Base-by-base conservation (phyloP, 2,329 filamentous ascomycete species). In the Aureobasidium sp. region DNA sequence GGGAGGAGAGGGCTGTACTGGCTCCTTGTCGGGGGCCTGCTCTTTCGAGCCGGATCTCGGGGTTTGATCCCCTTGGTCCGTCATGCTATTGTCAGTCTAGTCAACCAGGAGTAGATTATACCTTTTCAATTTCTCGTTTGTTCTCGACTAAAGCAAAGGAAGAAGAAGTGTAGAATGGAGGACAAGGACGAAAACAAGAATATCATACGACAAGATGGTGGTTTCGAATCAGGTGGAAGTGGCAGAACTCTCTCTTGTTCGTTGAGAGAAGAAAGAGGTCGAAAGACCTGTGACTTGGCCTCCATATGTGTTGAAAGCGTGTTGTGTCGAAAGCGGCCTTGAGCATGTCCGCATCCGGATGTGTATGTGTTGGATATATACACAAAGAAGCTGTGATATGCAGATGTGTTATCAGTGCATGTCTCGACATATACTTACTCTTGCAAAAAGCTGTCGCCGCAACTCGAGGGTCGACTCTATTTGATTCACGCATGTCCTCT, bases 251-350 rank as follows among this genome's bases (percentile, higher is more conserved):
- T 21, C 50, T 57, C 38, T 57, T 45, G 40, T 35, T 57, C 29
- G 38, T 31, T 57, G 38, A 45, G 27, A 31, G 37, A 42, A 54
- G 37, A 42, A 54, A 53, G 42, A 42, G 40, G 53, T 33, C 27
- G 27, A 21, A 35, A 57, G 38, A 45, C 53, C 40, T 31, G 38
- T 57, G 37, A 31, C 15, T 27, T 45, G 13, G 15, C 19, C 23
- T 29, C 38, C 25, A 43, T 57, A 45, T 57, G 38, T 33, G 53
- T 35, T 35, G 38, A 45, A 57, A 57, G 50, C 53, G 35, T 57
- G 38, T 43, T 57, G 40, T 21, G 38, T 57, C 40, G 53, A 57
- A 43, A 45, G 13, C 38, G 33, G 53, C 40, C 19, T 45, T 23
- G 8, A 19, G n/a, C 3, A 23, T 27, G 25, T 33, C 53, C 53